Evolutionary conservation across 2,329 filamentous ascomycete species (phyloP).

Genomic region (Xylariaceae sp.): DNA sequence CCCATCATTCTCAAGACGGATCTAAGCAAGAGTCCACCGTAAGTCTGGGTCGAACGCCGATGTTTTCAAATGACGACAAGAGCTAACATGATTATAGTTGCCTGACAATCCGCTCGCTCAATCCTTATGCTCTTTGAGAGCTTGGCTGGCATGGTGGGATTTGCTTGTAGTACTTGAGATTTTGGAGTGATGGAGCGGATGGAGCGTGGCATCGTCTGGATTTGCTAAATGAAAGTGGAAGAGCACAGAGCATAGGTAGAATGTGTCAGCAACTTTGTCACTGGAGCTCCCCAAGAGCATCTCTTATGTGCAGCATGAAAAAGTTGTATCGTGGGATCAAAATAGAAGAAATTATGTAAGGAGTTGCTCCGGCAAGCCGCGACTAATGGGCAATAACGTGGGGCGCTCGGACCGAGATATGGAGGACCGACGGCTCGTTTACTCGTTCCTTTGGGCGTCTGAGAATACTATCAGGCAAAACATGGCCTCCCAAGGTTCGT

Average conservation of each 20-base stretch:
- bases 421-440: conserved; percentile 10
- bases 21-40: conserved; percentile 98
- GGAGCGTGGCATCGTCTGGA: conserved; percentile 25
- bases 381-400: conserved; percentile 29
- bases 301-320: conserved; percentile 38
- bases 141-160: neutral
- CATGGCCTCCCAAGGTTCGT: conserved; percentile 4
- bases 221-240: conserved; percentile 28
- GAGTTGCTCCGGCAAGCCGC: conserved; percentile 32
- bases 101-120: conserved; percentile 71
- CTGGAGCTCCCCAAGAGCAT: conserved; percentile 32
- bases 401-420: conserved; percentile 13
- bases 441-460: conserved; percentile 7
- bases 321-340: conserved; percentile 28
- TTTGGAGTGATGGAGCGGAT: conserved; percentile 14
- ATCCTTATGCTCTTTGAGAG: conserved; percentile 62
- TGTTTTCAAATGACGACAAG: neutral
- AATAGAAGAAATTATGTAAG: conserved; percentile 34
- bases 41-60: conserved; percentile 58
- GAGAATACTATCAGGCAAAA: conserved; percentile 19
- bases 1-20: conserved; percentile 99
- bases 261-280: conserved; percentile 33
- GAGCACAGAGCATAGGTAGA: conserved; percentile 36
- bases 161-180: conserved; percentile 15
- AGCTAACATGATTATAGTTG: conserved; percentile 59